Evolutionary conservation across 2,329 filamentous ascomycete genomes (phyloP).

Genomic region (Colletotrichum liaoningense): DNA sequence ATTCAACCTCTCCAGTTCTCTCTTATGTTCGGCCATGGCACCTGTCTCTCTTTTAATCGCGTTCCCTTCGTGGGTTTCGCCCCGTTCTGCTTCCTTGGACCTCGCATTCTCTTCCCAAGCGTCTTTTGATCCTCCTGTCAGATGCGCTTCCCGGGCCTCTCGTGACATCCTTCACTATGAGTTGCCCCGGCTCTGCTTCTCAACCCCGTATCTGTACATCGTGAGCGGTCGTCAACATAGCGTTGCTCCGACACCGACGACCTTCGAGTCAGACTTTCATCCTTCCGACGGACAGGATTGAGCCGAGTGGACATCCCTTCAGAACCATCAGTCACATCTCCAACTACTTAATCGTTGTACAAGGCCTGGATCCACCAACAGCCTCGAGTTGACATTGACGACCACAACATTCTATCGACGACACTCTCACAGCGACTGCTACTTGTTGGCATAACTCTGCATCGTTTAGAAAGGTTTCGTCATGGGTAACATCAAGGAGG

Average conservation of each 20-base stretch:
- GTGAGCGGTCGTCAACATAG: neutral
- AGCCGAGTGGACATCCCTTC: neutral
- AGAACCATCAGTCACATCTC: neutral
- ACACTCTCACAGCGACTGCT: neutral
- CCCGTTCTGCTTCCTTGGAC: neutral
- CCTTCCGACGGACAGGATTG: neutral
- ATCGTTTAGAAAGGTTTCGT: no score
- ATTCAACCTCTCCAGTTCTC: neutral
- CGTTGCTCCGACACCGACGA: neutral
- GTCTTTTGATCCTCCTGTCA: neutral
- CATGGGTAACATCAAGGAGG: slow-evolving; percentile 8
- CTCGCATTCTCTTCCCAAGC: neutral
- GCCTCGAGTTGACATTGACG: neutral
- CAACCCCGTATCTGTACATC: neutral
- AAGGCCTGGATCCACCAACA: neutral
- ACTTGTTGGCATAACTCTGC: neutral
- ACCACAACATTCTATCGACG: no score
- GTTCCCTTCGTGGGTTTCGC: neutral
- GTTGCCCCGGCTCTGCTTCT: slow-evolving; percentile 3
- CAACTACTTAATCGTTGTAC: neutral
- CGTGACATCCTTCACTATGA: slow-evolving; percentile 17
- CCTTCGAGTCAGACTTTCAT: neutral
- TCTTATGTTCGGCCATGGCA: slow-evolving; percentile 8
- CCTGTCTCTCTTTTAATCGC: neutral
- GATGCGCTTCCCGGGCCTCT: neutral